Evolutionary conservation across 2,329 filamentous ascomycete species (phyloP).

Genomic region (Nemania abortiva): DNA sequence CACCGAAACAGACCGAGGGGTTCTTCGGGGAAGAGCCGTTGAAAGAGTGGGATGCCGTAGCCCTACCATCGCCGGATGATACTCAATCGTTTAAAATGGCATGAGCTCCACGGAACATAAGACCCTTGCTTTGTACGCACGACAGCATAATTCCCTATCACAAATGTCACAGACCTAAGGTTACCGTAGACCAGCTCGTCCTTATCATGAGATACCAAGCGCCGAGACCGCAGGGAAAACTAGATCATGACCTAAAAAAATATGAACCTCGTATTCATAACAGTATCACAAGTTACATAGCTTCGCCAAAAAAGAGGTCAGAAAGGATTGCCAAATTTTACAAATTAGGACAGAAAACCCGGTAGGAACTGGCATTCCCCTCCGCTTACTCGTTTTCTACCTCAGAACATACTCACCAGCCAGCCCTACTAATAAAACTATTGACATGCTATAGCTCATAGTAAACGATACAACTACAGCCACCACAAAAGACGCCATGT

Average conservation of each 20-base stretch:
- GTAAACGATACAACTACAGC: not conserved
- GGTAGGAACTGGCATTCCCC: not conserved
- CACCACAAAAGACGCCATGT: not conserved
- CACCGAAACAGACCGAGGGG: not conserved
- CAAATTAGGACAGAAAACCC: constrained; percentile 5
- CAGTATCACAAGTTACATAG: not conserved
- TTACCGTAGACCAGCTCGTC: not conserved
- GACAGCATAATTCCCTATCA: not conserved
- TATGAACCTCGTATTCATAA: not conserved
- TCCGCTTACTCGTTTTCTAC: not conserved
- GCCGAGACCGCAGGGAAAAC: not conserved
- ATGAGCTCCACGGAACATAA: not conserved
- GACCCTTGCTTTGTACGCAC: not conserved
- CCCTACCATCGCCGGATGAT: constrained; percentile 2
- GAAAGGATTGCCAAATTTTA: constrained; percentile 17
- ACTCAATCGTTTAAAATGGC: not conserved
- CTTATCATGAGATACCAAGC: not conserved
- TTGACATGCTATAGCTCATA: constrained; percentile 5
- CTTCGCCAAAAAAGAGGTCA: constrained; percentile 5
- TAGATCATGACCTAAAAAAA: not conserved
- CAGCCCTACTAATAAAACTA: constrained; percentile 3
- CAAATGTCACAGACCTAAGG: not conserved
- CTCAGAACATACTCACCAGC: not conserved
- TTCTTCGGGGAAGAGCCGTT: not conserved
- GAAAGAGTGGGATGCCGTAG: constrained; percentile 4